These are phyloP conservation scores for Veloporphyrellus conicus DNA, from an alignment of 1,284 basidiomycete genomes.

Conservation along the genomic window DNA sequence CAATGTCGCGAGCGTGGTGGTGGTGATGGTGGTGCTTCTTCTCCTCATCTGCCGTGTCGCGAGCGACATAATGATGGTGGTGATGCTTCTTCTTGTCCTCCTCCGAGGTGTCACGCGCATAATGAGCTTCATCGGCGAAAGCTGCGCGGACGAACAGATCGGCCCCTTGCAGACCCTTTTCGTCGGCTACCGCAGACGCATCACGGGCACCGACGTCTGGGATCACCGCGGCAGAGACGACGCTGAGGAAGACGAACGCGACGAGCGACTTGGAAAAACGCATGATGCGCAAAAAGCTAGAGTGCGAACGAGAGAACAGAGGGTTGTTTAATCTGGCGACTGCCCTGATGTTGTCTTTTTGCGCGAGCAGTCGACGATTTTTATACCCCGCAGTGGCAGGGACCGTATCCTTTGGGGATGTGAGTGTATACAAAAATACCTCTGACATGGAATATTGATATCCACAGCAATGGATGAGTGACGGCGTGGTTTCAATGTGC, in stretches of 20 bases:
- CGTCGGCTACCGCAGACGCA: background rate
- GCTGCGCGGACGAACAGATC: background rate
- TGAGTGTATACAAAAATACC: background rate
- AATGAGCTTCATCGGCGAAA: background rate
- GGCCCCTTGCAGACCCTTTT: background rate
- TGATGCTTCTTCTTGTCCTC: background rate
- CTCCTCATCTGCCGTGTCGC: background rate
- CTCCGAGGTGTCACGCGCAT: background rate
- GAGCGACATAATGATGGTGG: background rate
- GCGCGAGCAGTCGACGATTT: too few relatives aligned
- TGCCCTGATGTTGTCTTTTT: background rate
- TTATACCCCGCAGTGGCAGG: background rate
- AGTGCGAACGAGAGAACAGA: background rate
- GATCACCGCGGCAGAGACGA: conserved; percentile 1
- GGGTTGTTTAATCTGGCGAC: background rate
- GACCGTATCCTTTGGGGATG: background rate
- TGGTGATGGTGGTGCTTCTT: background rate
- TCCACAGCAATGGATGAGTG: background rate
- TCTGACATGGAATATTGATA: background rate
- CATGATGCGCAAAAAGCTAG: conserved; percentile 3
- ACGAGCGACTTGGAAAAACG: conserved; percentile 13
- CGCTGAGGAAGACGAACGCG: conserved; percentile 11
- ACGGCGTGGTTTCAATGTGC: background rate
- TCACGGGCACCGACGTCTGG: conserved; percentile 6
- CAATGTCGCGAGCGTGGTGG: background rate